Evolutionary conservation across 2,329 filamentous ascomycete species (phyloP).

Genomic region (Aspergillus unguis): DNA sequence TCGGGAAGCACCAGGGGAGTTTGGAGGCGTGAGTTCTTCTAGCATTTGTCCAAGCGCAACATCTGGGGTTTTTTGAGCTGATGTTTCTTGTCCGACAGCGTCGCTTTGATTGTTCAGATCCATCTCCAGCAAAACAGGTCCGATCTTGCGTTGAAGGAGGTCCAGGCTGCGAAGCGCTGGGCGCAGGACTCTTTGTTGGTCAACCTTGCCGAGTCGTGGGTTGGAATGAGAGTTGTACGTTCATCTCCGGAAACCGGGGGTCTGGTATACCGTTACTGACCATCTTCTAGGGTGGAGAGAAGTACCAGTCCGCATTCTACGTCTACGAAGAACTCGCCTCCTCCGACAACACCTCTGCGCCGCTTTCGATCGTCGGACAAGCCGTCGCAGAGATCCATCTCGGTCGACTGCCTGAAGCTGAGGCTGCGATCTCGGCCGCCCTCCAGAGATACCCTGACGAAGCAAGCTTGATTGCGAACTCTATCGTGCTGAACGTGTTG

Average conservation of each 20-base stretch:
- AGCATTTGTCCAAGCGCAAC: no score
- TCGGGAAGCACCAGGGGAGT: constrained; percentile 81
- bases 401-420: constrained; percentile 81
- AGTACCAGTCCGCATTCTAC: constrained; percentile 96
- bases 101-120: constrained; percentile 87
- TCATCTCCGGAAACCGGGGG: not conserved
- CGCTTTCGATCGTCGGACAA: constrained; percentile 76
- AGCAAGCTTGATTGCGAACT: constrained; percentile 75
- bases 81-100: constrained; percentile 43
- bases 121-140: constrained; percentile 87
- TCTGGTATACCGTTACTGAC: not conserved
- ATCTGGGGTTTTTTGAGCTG: constrained; percentile 5
- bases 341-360: constrained; percentile 73
- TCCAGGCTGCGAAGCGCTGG: constrained; percentile 81
- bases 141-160: constrained; percentile 88
- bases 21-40: constrained; percentile 62
- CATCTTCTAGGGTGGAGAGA: constrained; percentile 71
- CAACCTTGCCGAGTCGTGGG: constrained; percentile 94
- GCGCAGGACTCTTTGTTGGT: constrained; percentile 92
- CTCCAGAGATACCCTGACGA: constrained; percentile 69
- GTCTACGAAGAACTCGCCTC: constrained; percentile 96
- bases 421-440: constrained; percentile 79
- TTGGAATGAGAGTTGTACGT: constrained; percentile 76
- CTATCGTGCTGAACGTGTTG: constrained; percentile 73
- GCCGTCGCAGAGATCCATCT: constrained; percentile 89